phyloP scores from a whole-genome alignment of 2,329 filamentous ascomycete species.

The Daldinia sp. region DNA sequence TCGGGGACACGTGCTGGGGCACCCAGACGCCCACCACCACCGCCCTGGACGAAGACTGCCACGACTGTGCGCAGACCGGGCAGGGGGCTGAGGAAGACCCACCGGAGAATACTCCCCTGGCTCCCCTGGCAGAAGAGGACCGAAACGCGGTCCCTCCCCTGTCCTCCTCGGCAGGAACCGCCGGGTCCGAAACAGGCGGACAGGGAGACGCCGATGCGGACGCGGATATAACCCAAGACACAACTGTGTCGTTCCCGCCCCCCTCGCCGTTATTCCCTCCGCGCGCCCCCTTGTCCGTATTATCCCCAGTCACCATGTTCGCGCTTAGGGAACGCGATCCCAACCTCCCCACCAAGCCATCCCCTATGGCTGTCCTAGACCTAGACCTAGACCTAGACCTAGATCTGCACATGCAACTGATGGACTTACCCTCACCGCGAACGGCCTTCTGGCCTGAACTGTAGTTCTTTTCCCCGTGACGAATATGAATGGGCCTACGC shows the following conservation, averaged over 20 bases:
- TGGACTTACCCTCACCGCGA: not conserved
- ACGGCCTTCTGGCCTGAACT: not conserved
- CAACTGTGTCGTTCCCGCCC: too few relatives aligned
- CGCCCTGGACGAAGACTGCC: conserved; percentile 37
- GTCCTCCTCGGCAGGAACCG: too few relatives aligned
- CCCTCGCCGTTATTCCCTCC: too few relatives aligned
- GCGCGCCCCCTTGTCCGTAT: too few relatives aligned
- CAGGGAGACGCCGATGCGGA: not conserved
- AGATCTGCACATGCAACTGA: not conserved
- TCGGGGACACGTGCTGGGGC: conserved; percentile 5
- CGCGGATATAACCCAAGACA: not conserved
- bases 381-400: not conserved
- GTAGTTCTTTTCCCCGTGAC: too few relatives aligned
- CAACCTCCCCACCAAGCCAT: not conserved
- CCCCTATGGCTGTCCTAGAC: not conserved
- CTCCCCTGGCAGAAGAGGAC: too few relatives aligned
- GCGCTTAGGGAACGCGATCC: not conserved
- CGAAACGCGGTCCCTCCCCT: too few relatives aligned
- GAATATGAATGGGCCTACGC: too few relatives aligned
- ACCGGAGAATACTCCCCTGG: too few relatives aligned
- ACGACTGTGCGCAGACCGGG: conserved; percentile 32
- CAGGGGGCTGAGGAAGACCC: too few relatives aligned
- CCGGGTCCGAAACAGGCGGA: too few relatives aligned
- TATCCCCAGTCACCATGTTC: too few relatives aligned
- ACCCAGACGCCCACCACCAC: conserved; percentile 1